Percentiles rank a stretch among this genome's conserved stretches.
These are phyloP conservation scores for Trichoderma sp. DNA, from an alignment of 2,329 filamentous ascomycete species.

Conservation along the genomic window DNA sequence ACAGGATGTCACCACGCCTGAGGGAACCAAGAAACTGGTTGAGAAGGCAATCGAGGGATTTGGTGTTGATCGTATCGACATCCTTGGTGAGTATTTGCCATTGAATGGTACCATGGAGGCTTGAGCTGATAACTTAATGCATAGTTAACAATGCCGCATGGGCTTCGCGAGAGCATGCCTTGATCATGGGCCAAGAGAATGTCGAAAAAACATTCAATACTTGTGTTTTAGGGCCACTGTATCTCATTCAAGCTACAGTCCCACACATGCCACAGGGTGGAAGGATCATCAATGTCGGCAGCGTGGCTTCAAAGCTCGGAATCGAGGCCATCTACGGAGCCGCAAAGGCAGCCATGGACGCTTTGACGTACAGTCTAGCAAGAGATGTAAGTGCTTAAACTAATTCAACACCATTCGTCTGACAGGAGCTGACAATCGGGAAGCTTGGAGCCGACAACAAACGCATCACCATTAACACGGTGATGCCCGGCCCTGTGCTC, in stretches of 20 bases:
- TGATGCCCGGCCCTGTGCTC: constrained; percentile 37
- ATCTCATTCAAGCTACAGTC: constrained; percentile 7
- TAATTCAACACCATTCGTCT: rapidly evolving
- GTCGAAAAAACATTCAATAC: constrained; percentile 2
- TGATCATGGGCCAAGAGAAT: not conserved
- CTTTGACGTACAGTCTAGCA: constrained; percentile 33
- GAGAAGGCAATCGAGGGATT: not conserved
- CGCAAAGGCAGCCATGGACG: constrained; percentile 36
- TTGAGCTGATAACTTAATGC: not conserved
- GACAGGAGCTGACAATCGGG: not conserved
- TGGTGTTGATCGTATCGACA: constrained; percentile 5
- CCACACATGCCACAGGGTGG: not conserved
- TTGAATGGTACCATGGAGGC: no score
- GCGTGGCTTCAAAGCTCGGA: constrained; percentile 12
- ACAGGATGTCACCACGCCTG: not conserved
- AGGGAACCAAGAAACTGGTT: not conserved
- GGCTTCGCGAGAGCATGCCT: not conserved
- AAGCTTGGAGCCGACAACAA: constrained; percentile 22
- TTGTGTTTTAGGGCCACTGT: not conserved
- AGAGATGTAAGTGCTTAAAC: constrained; percentile 28
- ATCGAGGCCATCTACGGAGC: constrained; percentile 22
- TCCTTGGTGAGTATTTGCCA: not conserved
- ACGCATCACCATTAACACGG: constrained; percentile 38
- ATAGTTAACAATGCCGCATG: constrained; percentile 13
- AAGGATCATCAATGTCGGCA: constrained; percentile 10